phyloP scores from a whole-genome alignment of 2,329 filamentous ascomycete species.

The Ophiostoma piceae region DNA sequence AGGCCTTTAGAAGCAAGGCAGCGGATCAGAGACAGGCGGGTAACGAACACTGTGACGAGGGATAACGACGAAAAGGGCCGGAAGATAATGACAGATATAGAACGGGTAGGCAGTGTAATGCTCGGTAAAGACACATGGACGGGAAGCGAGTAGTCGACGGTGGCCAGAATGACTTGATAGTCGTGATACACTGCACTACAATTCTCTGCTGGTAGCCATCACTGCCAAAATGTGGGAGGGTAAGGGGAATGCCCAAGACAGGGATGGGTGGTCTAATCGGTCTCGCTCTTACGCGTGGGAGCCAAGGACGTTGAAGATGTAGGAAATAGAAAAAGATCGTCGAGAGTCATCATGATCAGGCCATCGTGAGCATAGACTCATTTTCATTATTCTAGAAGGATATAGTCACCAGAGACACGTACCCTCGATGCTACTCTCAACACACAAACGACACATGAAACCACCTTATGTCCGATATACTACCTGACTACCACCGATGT shows the following conservation, averaged over 20 bases:
- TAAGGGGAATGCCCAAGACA: conserved; percentile 1
- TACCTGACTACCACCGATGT: conserved; percentile 9
- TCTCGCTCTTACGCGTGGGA: background rate
- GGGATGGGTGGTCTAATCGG: background rate
- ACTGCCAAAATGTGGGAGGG: background rate
- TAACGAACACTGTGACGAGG: background rate
- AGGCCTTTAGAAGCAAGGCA: background rate
- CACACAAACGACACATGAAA: background rate
- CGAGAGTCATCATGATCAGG: background rate
- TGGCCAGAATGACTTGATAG: background rate
- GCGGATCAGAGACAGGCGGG: background rate
- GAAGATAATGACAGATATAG: conserved; percentile 5
- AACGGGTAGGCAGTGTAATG: conserved; percentile 12
- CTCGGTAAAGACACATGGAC: conserved; percentile 6
- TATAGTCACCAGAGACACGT: background rate
- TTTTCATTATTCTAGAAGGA: background rate
- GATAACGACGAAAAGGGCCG: background rate
- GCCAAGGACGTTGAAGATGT: background rate
- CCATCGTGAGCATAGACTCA: background rate
- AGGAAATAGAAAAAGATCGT: background rate
- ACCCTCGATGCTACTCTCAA: background rate
- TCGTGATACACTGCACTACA: background rate
- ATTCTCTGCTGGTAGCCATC: background rate
- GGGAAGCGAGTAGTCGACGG: background rate
- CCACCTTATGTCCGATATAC: conserved; percentile 5